Conservation (phyloP, 2,329 filamentous ascomycete genomes). For the Trichoderma semiorbis region DNA sequence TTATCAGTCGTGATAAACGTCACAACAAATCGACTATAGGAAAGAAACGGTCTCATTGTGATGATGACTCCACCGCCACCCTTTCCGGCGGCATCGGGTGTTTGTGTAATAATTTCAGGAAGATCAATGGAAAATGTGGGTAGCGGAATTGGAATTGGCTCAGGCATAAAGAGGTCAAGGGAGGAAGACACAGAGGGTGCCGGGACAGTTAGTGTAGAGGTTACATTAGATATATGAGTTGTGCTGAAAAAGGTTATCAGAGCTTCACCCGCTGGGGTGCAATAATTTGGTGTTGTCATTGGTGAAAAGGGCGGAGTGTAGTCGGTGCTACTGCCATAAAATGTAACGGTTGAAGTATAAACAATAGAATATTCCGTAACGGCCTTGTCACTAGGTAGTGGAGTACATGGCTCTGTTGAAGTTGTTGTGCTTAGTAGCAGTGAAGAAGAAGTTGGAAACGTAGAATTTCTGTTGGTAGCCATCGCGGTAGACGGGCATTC, state of each 20-base stretch:
- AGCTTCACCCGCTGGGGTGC: constrained; percentile 24
- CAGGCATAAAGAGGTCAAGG: not conserved
- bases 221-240: constrained; percentile 11
- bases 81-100: not conserved
- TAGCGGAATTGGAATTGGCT: not conserved
- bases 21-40: constrained; percentile 29
- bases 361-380: constrained; percentile 43
- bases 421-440: constrained; percentile 17
- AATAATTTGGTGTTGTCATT: constrained; percentile 39
- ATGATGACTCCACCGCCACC: not conserved
- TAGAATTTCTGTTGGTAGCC: not conserved
- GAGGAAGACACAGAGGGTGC: not conserved
- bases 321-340: constrained; percentile 42
- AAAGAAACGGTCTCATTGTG: constrained; percentile 3
- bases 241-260: constrained; percentile 3
- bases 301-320: constrained; percentile 47
- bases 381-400: constrained; percentile 28
- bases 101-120: not conserved
- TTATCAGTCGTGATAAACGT: constrained; percentile 53
- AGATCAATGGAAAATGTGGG: not conserved
- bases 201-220: not conserved
- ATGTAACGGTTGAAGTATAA: constrained; percentile 49
- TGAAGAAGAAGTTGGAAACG: not conserved
- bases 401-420: constrained; percentile 32
- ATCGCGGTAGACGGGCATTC: not conserved